phyloP scores from a whole-genome alignment of 108 stramenopile species.

The Cylindrotheca closterium region DNA sequence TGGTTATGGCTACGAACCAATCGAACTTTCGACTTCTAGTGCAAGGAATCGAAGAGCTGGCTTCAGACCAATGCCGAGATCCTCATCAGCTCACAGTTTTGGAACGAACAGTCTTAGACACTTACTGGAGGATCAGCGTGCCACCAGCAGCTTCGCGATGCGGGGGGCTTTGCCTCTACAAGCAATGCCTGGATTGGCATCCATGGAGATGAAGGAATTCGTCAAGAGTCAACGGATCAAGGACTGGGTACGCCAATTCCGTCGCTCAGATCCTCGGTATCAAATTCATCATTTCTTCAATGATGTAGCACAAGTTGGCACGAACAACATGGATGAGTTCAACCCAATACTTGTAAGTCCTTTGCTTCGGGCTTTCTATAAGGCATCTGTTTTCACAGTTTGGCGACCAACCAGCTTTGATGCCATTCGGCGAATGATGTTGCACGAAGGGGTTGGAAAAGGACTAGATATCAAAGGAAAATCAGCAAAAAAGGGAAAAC shows the following conservation, averaged over 20 bases:
- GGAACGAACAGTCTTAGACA: no score
- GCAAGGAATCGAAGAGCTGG: no score
- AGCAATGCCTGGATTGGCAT: neutral
- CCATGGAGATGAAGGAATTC: neutral
- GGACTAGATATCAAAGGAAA: conserved; percentile 75
- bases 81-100: no score
- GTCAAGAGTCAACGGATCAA: neutral
- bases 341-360: conserved; percentile 9
- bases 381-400: conserved; percentile 53
- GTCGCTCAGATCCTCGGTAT: conserved; percentile 52
- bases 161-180: no score
- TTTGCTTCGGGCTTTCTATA: conserved; percentile 3
- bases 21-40: no score
- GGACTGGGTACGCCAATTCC: conserved; percentile 42
- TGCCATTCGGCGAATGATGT: conserved; percentile 65
- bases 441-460: conserved; percentile 54
- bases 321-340: conserved; percentile 13
- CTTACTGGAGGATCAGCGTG: no score
- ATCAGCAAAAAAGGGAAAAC: conserved; percentile 50
- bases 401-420: conserved; percentile 64
- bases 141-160: no score
- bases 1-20: no score
- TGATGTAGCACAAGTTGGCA: conserved; percentile 50
- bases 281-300: conserved; percentile 56
- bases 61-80: no score